Evolutionary conservation across 495 filamentous ascomycete genomes (phyloP).

Genomic region (Aspergillus hancockii): DNA sequence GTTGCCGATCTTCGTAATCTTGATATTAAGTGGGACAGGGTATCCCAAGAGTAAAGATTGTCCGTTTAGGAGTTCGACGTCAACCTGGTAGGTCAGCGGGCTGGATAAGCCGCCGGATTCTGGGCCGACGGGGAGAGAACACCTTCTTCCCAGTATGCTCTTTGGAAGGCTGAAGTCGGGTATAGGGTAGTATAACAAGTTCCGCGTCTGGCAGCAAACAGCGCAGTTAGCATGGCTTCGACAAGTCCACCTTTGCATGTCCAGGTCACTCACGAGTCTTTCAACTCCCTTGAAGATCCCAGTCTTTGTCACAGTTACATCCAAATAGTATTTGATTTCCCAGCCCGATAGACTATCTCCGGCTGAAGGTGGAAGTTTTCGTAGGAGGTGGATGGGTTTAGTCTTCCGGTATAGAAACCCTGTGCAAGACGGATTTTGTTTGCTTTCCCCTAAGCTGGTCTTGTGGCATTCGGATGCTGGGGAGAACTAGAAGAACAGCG

Average conservation of each 20-base stretch:
- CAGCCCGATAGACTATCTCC: slow-evolving; percentile 1
- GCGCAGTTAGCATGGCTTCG: slow-evolving; percentile 4
- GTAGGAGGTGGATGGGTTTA: slow-evolving; percentile 11
- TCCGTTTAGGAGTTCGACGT: slow-evolving; percentile 7
- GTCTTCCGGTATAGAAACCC: not conserved
- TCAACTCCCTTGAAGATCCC: slow-evolving; percentile 1
- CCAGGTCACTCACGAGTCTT: slow-evolving; percentile 1
- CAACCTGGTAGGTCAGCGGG: slow-evolving; percentile 7
- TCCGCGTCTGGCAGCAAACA: not conserved
- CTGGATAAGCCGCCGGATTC: not conserved
- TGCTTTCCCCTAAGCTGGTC: not conserved
- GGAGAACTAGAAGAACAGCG: slow-evolving; percentile 8
- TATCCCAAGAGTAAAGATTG: slow-evolving; percentile 6
- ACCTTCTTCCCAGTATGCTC: not conserved
- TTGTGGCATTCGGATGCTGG: slow-evolving; percentile 15
- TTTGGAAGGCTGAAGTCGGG: not conserved
- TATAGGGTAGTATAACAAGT: not conserved
- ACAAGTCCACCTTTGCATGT: not conserved
- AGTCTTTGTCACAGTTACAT: slow-evolving; percentile 1
- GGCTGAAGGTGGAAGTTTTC: slow-evolving; percentile 19
- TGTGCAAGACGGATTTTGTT: not conserved
- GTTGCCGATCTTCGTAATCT: slow-evolving; percentile 1
- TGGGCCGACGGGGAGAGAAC: not conserved
- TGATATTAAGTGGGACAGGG: slow-evolving; percentile 7
- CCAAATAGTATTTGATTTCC: slow-evolving; percentile 15